A percentile compares a stretch with the other conserved stretches of the same genome.
These are phyloP conservation scores for Xerophyta viscosa DNA, from an alignment of 106 monocot genomes.

Conservation along the genomic window DNA sequence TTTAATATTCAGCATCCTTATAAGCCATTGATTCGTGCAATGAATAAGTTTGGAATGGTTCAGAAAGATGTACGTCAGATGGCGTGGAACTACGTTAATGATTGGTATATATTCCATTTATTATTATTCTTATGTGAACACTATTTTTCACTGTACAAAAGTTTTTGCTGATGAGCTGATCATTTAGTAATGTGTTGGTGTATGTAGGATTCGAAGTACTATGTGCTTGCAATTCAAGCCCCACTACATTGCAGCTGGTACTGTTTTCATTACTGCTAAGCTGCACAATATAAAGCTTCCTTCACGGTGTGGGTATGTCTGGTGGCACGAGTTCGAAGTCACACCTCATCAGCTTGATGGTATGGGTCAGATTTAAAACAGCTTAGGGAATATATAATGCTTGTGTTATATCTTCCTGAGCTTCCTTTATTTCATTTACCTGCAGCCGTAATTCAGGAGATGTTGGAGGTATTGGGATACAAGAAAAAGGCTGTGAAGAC, in stretches of 20 bases:
- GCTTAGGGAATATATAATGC: neutral
- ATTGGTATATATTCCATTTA: conserved; percentile 32
- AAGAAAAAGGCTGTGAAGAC: conserved; percentile 5
- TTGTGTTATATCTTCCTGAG: neutral
- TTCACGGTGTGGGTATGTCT: conserved; percentile 24
- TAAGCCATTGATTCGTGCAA: conserved; percentile 55
- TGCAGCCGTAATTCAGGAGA: conserved; percentile 39
- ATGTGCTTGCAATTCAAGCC: conserved; percentile 72
- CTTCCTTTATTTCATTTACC: neutral
- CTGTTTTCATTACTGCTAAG: conserved; percentile 52
- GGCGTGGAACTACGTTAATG: conserved; percentile 79
- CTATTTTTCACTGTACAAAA: too few species aligned
- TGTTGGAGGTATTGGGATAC: conserved; percentile 22
- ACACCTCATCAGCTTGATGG: conserved; percentile 45
- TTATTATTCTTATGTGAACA: too few species aligned
- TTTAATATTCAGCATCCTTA: conserved; percentile 64
- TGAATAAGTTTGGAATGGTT: conserved; percentile 39
- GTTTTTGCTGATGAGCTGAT: too few species aligned
- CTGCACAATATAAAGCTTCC: conserved; percentile 53
- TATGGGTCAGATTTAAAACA: conserved; percentile 28
- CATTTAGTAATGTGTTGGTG: neutral
- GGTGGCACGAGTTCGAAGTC: conserved; percentile 81
- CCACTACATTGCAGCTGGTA: conserved; percentile 75
- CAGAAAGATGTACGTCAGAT: conserved; percentile 32
- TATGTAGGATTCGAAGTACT: conserved; percentile 53